Evolutionary conservation across 257 asterid species (phyloP).

Genomic region (Paraleonurus japonicus): DNA sequence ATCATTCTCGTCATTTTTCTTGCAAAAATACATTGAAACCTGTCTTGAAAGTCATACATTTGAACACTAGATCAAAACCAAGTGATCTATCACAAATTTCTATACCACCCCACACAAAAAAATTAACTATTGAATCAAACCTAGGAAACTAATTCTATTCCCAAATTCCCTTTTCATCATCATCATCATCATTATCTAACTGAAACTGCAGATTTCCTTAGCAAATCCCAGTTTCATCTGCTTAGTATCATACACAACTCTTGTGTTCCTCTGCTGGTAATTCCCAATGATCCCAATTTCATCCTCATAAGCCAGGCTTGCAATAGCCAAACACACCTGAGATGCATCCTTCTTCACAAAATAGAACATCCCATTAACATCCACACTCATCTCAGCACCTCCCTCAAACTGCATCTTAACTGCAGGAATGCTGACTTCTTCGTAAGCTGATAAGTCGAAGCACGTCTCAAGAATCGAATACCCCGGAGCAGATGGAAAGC

Average conservation of each 20-base stretch:
- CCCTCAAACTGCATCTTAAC: conserved; percentile 63
- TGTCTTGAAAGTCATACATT: neutral
- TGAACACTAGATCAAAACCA: conserved; percentile 23
- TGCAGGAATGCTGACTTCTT: conserved; percentile 68
- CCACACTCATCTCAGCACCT: conserved; percentile 60
- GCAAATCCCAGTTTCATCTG: conserved; percentile 72
- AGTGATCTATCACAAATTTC: conserved; percentile 21
- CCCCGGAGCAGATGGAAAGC: conserved; percentile 63
- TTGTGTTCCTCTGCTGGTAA: conserved; percentile 81
- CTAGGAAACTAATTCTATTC: conserved; percentile 21
- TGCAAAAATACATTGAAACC: neutral
- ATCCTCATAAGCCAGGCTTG: conserved; percentile 70
- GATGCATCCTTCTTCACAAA: conserved; percentile 67
- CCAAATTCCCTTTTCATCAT: conserved; percentile 18
- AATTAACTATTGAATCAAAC: conserved; percentile 24
- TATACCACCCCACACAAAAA: conserved; percentile 38
- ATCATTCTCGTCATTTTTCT: neutral
- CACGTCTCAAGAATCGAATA: conserved; percentile 82
- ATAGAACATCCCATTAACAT: conserved; percentile 68
- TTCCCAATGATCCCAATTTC: conserved; percentile 84
- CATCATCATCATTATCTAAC: conserved; percentile 24
- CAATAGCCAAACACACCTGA: conserved; percentile 87
- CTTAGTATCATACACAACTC: conserved; percentile 76
- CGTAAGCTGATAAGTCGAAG: conserved; percentile 63
- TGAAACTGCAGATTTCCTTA: conserved; percentile 67